Evolutionary conservation across 2,329 filamentous ascomycete genomes (phyloP).

Genomic region (Samsoniella hepiali): DNA sequence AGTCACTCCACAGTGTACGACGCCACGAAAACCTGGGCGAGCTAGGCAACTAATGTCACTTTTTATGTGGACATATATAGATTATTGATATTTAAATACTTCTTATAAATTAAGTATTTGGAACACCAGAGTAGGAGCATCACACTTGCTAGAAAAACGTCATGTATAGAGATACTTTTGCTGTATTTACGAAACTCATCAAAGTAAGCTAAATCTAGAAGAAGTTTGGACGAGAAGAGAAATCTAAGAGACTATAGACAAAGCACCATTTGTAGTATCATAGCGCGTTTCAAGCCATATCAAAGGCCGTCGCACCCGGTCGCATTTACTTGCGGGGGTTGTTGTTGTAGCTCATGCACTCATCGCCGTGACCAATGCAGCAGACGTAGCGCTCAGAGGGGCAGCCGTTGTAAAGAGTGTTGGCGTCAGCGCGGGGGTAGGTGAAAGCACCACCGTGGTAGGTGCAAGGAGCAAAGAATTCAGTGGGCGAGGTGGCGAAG

Average conservation of each 20-base stretch:
- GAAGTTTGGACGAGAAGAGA: constrained; percentile 9
- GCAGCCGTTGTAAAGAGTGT: constrained; percentile 11
- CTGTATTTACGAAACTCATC: constrained; percentile 4
- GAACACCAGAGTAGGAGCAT: no score
- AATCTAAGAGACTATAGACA: neutral
- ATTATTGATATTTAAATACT: no score
- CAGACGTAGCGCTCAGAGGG: constrained; percentile 10
- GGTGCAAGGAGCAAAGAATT: constrained; percentile 9
- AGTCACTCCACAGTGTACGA: no score
- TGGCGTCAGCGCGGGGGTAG: constrained; percentile 13
- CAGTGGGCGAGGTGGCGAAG: neutral
- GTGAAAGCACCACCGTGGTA: constrained; percentile 15
- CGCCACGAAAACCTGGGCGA: no score
- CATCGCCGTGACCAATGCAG: constrained; percentile 9
- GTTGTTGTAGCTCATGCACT: constrained; percentile 5
- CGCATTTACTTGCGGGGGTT: constrained; percentile 4
- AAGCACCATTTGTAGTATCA: neutral
- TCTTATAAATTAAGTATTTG: no score
- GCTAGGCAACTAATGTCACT: no score
- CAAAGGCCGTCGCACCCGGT: neutral
- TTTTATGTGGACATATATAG: no score
- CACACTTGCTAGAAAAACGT: neutral
- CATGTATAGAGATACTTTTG: neutral
- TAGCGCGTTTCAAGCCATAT: neutral
- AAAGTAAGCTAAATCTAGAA: neutral